phyloP scores from a whole-genome alignment of 164 flowering plant genomes.

The Aristolochia californica region DNA sequence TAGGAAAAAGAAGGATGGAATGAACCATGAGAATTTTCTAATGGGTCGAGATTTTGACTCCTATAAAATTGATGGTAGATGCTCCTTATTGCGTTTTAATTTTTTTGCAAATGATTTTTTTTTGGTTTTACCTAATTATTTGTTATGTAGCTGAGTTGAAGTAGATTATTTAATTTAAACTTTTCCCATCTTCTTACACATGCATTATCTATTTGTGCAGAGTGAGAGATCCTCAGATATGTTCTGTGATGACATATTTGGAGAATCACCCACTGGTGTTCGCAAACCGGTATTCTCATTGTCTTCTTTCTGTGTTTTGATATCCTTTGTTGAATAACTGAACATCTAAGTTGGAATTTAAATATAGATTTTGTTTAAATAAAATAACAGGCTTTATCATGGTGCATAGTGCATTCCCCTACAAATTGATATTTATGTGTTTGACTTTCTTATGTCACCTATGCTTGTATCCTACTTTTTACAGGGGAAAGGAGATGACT shows the following conservation, averaged over 20 bases:
- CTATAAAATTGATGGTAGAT: too few relatives aligned
- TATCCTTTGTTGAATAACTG: background rate
- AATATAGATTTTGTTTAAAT: background rate
- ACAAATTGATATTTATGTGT: background rate
- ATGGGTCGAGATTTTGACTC: too few relatives aligned
- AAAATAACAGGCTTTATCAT: background rate
- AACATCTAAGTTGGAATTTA: background rate
- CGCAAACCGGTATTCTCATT: constrained; percentile 44
- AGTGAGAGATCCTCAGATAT: constrained; percentile 59
- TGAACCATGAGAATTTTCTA: too few relatives aligned
- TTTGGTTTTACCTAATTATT: too few relatives aligned
- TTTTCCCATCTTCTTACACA: background rate
- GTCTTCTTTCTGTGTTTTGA: background rate
- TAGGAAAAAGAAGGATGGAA: too few relatives aligned
- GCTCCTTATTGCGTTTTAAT: too few relatives aligned
- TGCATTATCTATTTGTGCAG: constrained; percentile 31
- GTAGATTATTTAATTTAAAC: background rate
- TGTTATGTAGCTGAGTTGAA: background rate
- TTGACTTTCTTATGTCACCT: background rate
- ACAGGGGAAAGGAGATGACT: constrained; percentile 71
- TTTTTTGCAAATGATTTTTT: too few relatives aligned
- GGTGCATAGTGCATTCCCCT: background rate
- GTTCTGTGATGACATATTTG: constrained; percentile 97
- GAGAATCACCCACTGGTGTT: constrained; percentile 86
- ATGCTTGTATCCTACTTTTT: constrained; percentile 1